Evolutionary conservation across 2,329 filamentous ascomycete genomes (phyloP).

Genomic region (Gyromitra esculenta): DNA sequence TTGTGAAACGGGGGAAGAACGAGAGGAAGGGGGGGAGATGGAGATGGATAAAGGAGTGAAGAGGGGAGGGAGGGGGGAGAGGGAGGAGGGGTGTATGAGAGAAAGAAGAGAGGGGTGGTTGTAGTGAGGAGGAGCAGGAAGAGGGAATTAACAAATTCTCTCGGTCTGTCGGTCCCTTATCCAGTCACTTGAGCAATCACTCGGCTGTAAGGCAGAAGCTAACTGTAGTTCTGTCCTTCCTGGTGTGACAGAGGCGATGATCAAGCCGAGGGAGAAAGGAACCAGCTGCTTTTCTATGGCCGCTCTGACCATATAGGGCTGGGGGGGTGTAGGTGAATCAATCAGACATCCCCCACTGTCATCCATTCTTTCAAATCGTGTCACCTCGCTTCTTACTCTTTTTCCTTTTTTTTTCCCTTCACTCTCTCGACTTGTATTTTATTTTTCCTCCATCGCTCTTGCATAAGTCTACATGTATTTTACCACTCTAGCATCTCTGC

Average conservation of each 20-base stretch:
- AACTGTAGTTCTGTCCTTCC: constrained; percentile 3
- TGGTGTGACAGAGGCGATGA: constrained; percentile 33
- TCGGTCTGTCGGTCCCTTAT: constrained; percentile 22
- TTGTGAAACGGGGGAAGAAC: constrained; percentile 27
- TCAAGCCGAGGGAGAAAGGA: constrained; percentile 17
- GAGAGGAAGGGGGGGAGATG: constrained; percentile 25
- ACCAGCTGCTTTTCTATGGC: background rate
- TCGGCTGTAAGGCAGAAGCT: constrained; percentile 30
- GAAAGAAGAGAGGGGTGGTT: constrained; percentile 58
- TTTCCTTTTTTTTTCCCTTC: constrained; percentile 4
- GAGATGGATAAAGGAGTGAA: constrained; percentile 11
- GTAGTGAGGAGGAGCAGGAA: constrained; percentile 9
- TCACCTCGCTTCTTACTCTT: constrained; percentile 22
- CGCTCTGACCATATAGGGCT: constrained; percentile 37
- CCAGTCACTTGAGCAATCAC: constrained; percentile 41
- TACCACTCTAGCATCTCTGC: constrained; percentile 22
- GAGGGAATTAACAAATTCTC: constrained; percentile 20
- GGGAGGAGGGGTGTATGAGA: constrained; percentile 12
- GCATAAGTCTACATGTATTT: constrained; percentile 18
- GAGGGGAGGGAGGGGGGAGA: background rate
- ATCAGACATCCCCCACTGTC: constrained; percentile 25
- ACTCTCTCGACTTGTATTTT: background rate
- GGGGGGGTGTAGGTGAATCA: constrained; percentile 39
- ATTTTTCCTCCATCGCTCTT: constrained; percentile 42
- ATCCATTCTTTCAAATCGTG: constrained; percentile 31